Evolutionary conservation across 495 filamentous ascomycete genomes (phyloP).

Genomic region (Penicillium nucicola): DNA sequence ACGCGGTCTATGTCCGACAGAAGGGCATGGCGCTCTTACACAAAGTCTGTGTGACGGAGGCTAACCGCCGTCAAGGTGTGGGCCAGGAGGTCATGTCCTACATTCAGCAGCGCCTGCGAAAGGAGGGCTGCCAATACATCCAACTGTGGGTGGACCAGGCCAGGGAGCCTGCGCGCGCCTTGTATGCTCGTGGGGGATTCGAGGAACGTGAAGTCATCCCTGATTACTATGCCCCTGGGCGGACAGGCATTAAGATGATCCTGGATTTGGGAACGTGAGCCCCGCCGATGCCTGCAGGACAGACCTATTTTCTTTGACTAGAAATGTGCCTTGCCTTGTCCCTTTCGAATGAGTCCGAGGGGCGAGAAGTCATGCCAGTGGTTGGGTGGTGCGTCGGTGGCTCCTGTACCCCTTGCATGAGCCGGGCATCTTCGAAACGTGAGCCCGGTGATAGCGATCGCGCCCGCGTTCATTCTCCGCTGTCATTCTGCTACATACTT

Average conservation of each 20-base stretch:
- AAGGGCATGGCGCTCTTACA: conserved; percentile 53
- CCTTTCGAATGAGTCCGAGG: conserved; percentile 17
- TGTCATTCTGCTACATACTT: conserved; percentile 39
- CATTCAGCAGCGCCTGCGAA: conserved; percentile 44
- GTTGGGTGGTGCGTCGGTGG: conserved; percentile 23
- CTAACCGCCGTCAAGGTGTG: conserved; percentile 51
- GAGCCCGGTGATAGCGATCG: conserved; percentile 20
- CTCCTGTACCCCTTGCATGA: conserved; percentile 41
- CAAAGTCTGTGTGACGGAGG: conserved; percentile 55
- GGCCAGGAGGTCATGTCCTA: conserved; percentile 48
- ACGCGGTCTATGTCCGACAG: conserved; percentile 53
- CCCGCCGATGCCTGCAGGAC: conserved; percentile 9
- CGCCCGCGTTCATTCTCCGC: conserved; percentile 22
- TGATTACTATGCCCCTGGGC: conserved; percentile 57
- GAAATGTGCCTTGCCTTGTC: conserved; percentile 20
- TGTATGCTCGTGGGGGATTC: conserved; percentile 53
- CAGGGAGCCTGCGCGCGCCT: conserved; percentile 43
- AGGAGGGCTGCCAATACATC: conserved; percentile 52
- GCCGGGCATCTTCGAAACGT: conserved; percentile 31
- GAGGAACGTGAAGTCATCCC: conserved; percentile 47
- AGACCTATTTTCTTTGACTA: conserved; percentile 3
- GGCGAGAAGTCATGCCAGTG: conserved; percentile 19
- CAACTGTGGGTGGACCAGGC: conserved; percentile 61
- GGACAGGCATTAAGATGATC: conserved; percentile 55
- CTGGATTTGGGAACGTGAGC: conserved; percentile 37